These are phyloP conservation scores for Cicer bijugum DNA, from an alignment of 306 rosid species.

Conservation along the genomic window DNA sequence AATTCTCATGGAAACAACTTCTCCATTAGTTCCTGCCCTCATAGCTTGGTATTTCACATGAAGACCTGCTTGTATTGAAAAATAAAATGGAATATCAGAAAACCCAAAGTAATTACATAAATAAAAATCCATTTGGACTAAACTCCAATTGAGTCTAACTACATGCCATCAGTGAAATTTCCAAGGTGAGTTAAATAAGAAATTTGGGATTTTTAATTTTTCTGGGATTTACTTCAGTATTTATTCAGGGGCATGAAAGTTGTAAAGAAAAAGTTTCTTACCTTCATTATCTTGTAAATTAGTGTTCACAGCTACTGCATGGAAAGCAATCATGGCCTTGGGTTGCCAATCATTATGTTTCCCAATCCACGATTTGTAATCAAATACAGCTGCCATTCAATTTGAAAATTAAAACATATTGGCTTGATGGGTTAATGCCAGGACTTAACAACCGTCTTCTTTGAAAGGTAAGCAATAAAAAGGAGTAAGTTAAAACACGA, in stretches of 20 bases:
- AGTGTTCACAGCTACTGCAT: constrained; percentile 94
- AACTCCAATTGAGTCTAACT: constrained; percentile 17
- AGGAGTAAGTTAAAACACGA: constrained; percentile 17
- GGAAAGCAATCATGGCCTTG: constrained; percentile 79
- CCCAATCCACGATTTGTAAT: constrained; percentile 81
- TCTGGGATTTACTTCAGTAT: constrained; percentile 33
- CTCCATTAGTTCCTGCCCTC: constrained; percentile 84
- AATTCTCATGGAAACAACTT: constrained; percentile 84
- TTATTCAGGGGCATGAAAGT: constrained; percentile 14
- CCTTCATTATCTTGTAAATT: constrained; percentile 95
- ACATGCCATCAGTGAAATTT: constrained; percentile 10
- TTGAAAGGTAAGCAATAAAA: constrained; percentile 19
- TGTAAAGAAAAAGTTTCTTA: constrained; percentile 39
- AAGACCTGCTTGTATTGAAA: constrained; percentile 63
- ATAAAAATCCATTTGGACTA: constrained; percentile 14
- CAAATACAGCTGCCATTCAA: constrained; percentile 70
- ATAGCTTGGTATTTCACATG: constrained; percentile 85
- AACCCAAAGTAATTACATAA: constrained; percentile 17
- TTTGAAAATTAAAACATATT: constrained; percentile 43
- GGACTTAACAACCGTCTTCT: constrained; percentile 1
- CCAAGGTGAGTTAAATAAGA: constrained; percentile 25
- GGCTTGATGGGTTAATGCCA: constrained; percentile 15
- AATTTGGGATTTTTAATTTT: constrained; percentile 13
- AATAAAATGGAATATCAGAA: constrained; percentile 23
- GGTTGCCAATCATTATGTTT: constrained; percentile 90